Base-by-base conservation (phyloP, 345 rosid genomes). In the Brassica juncea region DNA sequence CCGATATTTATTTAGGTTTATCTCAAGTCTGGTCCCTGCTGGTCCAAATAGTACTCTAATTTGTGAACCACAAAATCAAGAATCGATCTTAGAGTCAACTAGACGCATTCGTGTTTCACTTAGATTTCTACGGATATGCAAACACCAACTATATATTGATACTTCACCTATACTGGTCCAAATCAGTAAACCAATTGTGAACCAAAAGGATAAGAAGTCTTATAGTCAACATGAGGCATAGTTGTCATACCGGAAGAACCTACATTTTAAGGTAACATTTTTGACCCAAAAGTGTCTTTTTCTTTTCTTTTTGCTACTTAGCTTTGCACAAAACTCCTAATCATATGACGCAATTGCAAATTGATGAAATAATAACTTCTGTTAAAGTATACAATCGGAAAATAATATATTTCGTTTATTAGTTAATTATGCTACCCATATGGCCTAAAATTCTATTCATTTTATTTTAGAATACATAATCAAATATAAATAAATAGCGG, bases 281-380 rank as follows among this genome's bases (percentile, higher is more conserved):
- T 57, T 21, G 19, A 52, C 37, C 54, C 54, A 47, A 47, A 47
- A 47, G 16, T 47, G 54, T 39, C 3, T 39, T 42, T 39, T 42
- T 10, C 3, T 37, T 37, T 34, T 34, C 44, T 37, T 37, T 42
- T 42, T 9, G n/a, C 11, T 39, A 59, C 16, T 44, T 47, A 73
- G 37, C 72, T 66, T 75, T 75, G 68, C 68, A 47, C 12, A 68
- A 75, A 37, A 37, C 4, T 11, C 67, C 21, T 75, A 75, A 75
- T 75, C 79, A 57, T 75, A 52, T 63, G 55, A 25, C 66, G 6
- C 11, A 42, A 42, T 52, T 6, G 21, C 25, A 23, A 49, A 23
- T 15, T 34, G 37, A 39, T 31, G 59, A 39, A 67, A 37, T 10
- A 54, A 10, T 42, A 12, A 42, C n/a, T 42, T 42, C 49, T 42